phyloP scores from a whole-genome alignment of 1,139 yeast species.

The Candida sanyaensis region DNA sequence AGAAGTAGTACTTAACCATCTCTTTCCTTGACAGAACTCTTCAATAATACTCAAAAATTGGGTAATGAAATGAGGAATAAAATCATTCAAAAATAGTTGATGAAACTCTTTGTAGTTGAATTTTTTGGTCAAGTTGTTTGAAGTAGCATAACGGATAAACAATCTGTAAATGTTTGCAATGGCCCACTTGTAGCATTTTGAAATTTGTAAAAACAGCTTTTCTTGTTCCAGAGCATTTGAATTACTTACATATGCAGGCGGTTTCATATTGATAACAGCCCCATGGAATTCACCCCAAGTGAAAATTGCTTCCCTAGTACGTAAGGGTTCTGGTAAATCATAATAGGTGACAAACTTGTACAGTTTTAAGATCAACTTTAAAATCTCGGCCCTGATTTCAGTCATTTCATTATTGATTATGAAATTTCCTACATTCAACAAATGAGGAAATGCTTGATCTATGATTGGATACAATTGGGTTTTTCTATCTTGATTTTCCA shows the following conservation, averaged over 20 bases:
- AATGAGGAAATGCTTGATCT: constrained; percentile 64
- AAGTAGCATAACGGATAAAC: constrained; percentile 68
- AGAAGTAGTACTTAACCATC: constrained; percentile 73
- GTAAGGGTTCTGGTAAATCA: constrained; percentile 75
- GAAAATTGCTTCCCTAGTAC: constrained; percentile 55
- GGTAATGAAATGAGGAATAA: constrained; percentile 73
- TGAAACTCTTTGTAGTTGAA: constrained; percentile 55
- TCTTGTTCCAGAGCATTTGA: constrained; percentile 33
- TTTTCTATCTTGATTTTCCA: constrained; percentile 58
- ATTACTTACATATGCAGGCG: constrained; percentile 51
- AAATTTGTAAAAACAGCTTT: constrained; percentile 37
- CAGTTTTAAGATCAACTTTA: constrained; percentile 72
- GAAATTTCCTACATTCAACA: constrained; percentile 65
- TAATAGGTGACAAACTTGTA: constrained; percentile 82
- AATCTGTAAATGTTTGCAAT: constrained; percentile 75
- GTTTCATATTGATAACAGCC: constrained; percentile 58
- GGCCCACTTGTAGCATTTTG: constrained; percentile 89
- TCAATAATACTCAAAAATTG: constrained; percentile 68
- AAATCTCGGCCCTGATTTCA: constrained; percentile 67
- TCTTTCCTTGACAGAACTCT: constrained; percentile 62
- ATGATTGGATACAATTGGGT: constrained; percentile 61
- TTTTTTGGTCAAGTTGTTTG: constrained; percentile 48
- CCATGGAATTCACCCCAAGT: constrained; percentile 84
- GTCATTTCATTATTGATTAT: constrained; percentile 42
- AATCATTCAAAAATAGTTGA: constrained; percentile 47